Conservation (phyloP, 2,329 filamentous ascomycete species). For the Dothistroma pini region DNA sequence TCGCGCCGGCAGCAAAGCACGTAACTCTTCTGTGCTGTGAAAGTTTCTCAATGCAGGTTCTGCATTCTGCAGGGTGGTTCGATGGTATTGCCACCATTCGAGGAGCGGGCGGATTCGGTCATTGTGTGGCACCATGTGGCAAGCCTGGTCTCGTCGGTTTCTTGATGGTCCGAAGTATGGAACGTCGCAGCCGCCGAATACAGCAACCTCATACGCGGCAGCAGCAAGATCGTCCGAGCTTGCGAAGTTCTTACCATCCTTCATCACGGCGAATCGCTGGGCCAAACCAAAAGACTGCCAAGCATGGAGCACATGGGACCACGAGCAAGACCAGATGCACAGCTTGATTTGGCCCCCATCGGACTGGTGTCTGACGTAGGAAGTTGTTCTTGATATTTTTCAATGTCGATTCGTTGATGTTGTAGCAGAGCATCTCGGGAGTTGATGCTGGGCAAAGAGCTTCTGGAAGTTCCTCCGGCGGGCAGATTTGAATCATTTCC, state of each 20-base stretch:
- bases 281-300: neutral
- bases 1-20: neutral
- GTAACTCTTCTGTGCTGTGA: neutral
- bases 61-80: neutral
- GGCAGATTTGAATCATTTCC: neutral
- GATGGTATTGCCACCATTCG: neutral
- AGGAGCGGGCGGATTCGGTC: neutral
- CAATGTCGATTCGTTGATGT: neutral
- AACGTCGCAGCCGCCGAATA: neutral
- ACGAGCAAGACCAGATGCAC: neutral
- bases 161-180: neutral
- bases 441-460: neutral
- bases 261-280: neutral
- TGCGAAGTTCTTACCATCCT: neutral
- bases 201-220: neutral
- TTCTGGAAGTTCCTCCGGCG: neutral
- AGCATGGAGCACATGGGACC: neutral
- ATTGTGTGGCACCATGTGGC: neutral
- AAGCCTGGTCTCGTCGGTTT: neutral
- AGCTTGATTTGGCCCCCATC: neutral
- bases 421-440: neutral
- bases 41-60: neutral
- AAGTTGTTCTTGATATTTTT: neutral
- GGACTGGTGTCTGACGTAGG: neutral
- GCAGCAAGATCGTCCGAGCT: neutral